Evolutionary conservation across 2,329 filamentous ascomycete genomes (phyloP), one percentile per base, ranked within the genome.

Genomic region (Cordyceps cicadae): DNA sequence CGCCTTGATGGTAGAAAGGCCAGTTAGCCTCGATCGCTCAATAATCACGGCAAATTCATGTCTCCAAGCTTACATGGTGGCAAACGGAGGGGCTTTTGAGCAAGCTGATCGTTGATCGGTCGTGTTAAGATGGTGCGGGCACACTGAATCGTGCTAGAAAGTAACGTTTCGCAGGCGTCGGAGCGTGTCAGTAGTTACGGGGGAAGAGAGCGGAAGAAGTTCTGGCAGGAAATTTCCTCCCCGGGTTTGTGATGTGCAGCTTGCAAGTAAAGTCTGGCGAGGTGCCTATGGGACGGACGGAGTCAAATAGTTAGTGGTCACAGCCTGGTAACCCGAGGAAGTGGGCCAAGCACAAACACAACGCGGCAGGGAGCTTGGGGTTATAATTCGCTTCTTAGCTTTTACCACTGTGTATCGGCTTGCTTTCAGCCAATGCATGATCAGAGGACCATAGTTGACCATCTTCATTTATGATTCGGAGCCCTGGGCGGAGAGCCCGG

Each of bases 1-100:
- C 87, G 89, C 92, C 91, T 96, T 63, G 5, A 39, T 17, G 43
- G 46, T 17, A 46, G 57, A 52, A 62, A 57, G 32, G 2, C n/a
- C 34, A n/a, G 32, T 58, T 19, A 49, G 56, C 54, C 41, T 37
- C 21, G 9, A 9, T n/a, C 26, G 15, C 5, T 12, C 11, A 21
- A 39, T 39, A 34, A 12, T 41, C 26, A 37, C 24, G 5, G 45
- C 17, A 29, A 41, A 24, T 26, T n/a, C 21, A 24, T 19, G 34
- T 3, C 8, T 34, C 24, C 34, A n/a, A 32, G 54, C 60, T 58
- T 59, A 62, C 60, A 62, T 62, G 43, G 50, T 56, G 54, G 60
- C 49, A 48, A 54, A 54, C 26, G 41, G 37, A 59, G 54, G 32
- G 43, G 21, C 37, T 26, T 24, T 41, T 19, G 15, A 60, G 39